Evolutionary conservation across 306 rosid genomes (phyloP).

Genomic region (Begonia loranthoides): DNA sequence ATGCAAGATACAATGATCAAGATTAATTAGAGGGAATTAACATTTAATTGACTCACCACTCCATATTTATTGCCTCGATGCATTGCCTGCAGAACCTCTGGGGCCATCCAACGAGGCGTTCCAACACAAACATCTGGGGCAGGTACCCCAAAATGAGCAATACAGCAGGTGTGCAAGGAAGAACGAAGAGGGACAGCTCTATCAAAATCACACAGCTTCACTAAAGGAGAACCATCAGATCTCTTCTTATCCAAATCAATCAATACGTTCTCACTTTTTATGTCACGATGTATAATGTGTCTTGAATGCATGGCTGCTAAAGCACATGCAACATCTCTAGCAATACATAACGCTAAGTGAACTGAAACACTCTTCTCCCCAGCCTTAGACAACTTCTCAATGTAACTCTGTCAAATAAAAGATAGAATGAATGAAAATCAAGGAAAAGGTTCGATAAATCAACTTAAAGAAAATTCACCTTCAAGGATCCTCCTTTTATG

Average conservation of each 20-base stretch:
- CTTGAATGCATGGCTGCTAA: conserved; percentile 75
- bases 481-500: conserved; percentile 73
- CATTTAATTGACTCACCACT: conserved; percentile 38
- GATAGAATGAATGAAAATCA: not conserved
- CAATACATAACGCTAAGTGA: conserved; percentile 51
- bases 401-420: conserved; percentile 37
- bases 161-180: conserved; percentile 65
- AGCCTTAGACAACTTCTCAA: conserved; percentile 51
- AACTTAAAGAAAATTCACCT: conserved; percentile 26
- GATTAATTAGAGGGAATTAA: too few relatives aligned
- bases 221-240: conserved; percentile 59
- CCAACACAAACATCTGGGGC: conserved; percentile 79
- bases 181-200: conserved; percentile 88
- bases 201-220: conserved; percentile 97
- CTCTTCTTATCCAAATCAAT: conserved; percentile 58
- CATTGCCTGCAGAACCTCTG: conserved; percentile 85
- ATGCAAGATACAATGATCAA: too few relatives aligned
- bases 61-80: conserved; percentile 48
- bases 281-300: conserved; percentile 89
- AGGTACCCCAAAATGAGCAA: conserved; percentile 74
- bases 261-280: conserved; percentile 85
- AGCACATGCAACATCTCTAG: conserved; percentile 76
- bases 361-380: conserved; percentile 60
- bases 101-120: conserved; percentile 99
- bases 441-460: too few relatives aligned